A percentile compares a stretch with the other conserved stretches of the same genome.
Conservation (phyloP, 495 filamentous ascomycete genomes). For the Rostrohypoxylon terebratum region DNA sequence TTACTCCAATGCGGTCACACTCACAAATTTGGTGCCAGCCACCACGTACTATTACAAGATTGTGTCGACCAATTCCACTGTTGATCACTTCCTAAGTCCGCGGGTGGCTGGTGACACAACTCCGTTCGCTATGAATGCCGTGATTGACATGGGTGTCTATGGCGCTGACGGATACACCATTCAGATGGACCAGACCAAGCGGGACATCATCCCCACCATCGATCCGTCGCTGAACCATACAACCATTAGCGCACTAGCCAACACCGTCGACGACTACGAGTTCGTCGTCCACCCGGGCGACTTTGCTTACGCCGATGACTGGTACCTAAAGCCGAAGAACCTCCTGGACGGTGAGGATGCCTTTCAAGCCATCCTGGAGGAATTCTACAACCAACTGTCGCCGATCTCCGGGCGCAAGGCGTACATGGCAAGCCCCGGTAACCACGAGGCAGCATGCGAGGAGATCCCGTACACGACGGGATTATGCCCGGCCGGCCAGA, state of each 20-base stretch:
- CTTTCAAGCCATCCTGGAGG: slow-evolving; percentile 59
- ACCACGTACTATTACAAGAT: slow-evolving; percentile 66
- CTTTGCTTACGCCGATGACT: slow-evolving; percentile 63
- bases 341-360: slow-evolving; percentile 55
- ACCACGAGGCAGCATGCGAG: slow-evolving; percentile 59
- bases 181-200: slow-evolving; percentile 59
- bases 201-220: slow-evolving; percentile 63
- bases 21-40: slow-evolving; percentile 50
- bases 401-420: slow-evolving; percentile 57
- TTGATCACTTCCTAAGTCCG: slow-evolving; percentile 67
- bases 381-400: slow-evolving; percentile 58
- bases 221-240: slow-evolving; percentile 70
- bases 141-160: slow-evolving; percentile 64
- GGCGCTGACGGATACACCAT: slow-evolving; percentile 68
- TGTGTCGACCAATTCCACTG: slow-evolving; percentile 65
- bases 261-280: slow-evolving; percentile 68
- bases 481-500: slow-evolving; percentile 67
- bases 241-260: slow-evolving; percentile 68
- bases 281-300: slow-evolving; percentile 69
- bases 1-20: slow-evolving; percentile 54
- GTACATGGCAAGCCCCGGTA: slow-evolving; percentile 60
- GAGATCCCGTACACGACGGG: slow-evolving; percentile 56
- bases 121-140: slow-evolving; percentile 56
- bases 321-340: slow-evolving; percentile 57
- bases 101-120: slow-evolving; percentile 59